These are phyloP conservation scores for Emericellopsis atlantica DNA, from an alignment of 2,329 filamentous ascomycete genomes.

Conservation along the genomic window DNA sequence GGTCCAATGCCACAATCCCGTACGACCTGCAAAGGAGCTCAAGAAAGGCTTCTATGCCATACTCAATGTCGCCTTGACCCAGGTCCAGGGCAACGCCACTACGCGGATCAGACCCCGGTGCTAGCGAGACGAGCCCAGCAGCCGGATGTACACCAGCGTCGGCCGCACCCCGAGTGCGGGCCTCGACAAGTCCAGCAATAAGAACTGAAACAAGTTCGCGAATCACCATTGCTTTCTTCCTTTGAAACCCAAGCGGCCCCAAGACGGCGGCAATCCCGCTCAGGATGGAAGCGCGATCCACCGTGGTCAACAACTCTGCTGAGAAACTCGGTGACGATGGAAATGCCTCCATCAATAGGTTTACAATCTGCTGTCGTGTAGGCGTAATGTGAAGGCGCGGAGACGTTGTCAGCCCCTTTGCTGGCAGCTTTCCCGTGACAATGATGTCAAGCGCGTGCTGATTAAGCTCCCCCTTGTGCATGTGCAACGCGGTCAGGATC, in stretches of 20 bases:
- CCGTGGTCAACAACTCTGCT: conserved; percentile 60
- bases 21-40: conserved; percentile 50
- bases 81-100: conserved; percentile 40
- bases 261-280: conserved; percentile 83
- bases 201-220: conserved; percentile 75
- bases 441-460: conserved; percentile 50
- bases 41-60: conserved; percentile 52
- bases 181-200: conserved; percentile 76
- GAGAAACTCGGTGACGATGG: conserved; percentile 23
- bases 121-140: conserved; percentile 67
- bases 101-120: conserved; percentile 23
- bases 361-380: conserved; percentile 50
- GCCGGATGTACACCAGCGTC: conserved; percentile 93
- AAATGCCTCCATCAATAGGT: conserved; percentile 51
- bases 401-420: conserved; percentile 34
- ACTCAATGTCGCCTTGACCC: conserved; percentile 51
- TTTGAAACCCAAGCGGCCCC: conserved; percentile 62
- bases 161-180: conserved; percentile 84
- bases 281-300: conserved; percentile 67
- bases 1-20: conserved; percentile 44
- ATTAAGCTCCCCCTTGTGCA: conserved; percentile 50
- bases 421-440: conserved; percentile 46
- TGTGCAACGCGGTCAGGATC: conserved; percentile 53
- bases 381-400: conserved; percentile 43
- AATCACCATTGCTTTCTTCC: conserved; percentile 85